Evolutionary conservation across 2,329 filamentous ascomycete genomes (phyloP), one percentile per base, ranked within the genome.

Genomic region (Aspergillus eucalypticola): DNA sequence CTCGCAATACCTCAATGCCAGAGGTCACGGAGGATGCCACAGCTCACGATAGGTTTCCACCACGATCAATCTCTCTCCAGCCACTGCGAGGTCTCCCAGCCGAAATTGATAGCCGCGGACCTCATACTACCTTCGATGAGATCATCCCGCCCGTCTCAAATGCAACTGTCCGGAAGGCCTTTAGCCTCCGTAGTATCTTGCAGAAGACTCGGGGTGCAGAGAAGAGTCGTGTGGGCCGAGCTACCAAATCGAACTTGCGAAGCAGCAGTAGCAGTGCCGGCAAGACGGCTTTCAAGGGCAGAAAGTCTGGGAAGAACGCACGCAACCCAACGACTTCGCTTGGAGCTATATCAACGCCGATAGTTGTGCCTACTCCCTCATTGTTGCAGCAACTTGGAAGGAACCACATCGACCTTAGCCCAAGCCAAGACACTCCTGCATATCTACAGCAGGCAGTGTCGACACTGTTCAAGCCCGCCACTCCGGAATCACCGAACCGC

Each of bases 111-210:
- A 15, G 27, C 25, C 23, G 44, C n/a, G 44, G 23, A 25, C 29
- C 46, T 23, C 58, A 63, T 15, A 49, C 53, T 2, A 61, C 56
- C 3, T 59, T 64, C 32, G 60, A 61, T 10, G 56, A 64, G 13
- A 52, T 64, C 8, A n/a, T 61, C 8, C 58, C 52, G 15, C 46
- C 8, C 42, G 32, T 35, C 32, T 35, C 60, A n/a, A 64, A 64
- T 8, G 60, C 65, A 29, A 61, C 62, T 50, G 64, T 38, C 17
- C 57, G 64, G 13, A 60, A 63, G 32, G 35, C 65, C 13, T 67
- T 55, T 23, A 62, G 64, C 23, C 60, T 69, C 50, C 67, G 66
- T 3, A 66, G 58, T 52, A 68, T 69, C 2, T 65, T 68, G 56
- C 23, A 50, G n/a, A 67, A 64, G 41, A 38, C 55, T 38, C 62